Evolutionary conservation across 202 grass and related monocot genomes (phyloP), one percentile per base, ranked within the genome.

Genomic region (Zoysia matrella): DNA sequence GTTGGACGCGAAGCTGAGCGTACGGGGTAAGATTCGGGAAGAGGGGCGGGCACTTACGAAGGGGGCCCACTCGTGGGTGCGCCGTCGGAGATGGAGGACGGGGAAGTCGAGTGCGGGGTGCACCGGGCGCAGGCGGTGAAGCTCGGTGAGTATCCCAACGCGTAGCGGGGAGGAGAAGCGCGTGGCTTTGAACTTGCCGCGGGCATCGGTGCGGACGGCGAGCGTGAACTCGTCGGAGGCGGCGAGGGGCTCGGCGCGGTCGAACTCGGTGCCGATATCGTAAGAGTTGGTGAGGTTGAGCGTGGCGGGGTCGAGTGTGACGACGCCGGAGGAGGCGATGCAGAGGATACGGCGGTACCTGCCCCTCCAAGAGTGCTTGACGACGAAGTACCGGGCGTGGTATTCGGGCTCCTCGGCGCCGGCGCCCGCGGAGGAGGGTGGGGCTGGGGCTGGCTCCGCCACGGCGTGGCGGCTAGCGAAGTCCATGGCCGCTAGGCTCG

Each of bases 281-380:
- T 22, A 22, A 22, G 22, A 22, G 22, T 22, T 22, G 22, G 22
- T 22, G 22, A 22, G 22, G 22, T 22, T 22, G 22, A 22, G 22
- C 22, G 22, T 22, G 22, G 22, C 72, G 22, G 96, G 96, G 87
- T 98, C 96, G 70, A 98, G 96, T 5, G 96, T 98, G 47, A 93
- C 63, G 77, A 98, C 83, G 43, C 85, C 86, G 18, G 90, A 89
- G 65, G 80, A 58, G 41, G 90, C 83, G 74, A 98, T 83, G 85
- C 96, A 98, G 13, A 98, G 93, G 89, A 99, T 90, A 72, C 96
- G 82, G 80, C 87, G 92, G 86, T 99, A 99, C 73, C 96, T 88
- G 14, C 90, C 96, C 44, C 95, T 78, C 96, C 96, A 98, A 43
- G 96, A 98, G 22, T 22, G 22, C 22, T 22, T 22, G 22, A 22